Conservation (phyloP, 768 basidiomycete genomes). For the Rhodosporidiobolus odoratus region DNA sequence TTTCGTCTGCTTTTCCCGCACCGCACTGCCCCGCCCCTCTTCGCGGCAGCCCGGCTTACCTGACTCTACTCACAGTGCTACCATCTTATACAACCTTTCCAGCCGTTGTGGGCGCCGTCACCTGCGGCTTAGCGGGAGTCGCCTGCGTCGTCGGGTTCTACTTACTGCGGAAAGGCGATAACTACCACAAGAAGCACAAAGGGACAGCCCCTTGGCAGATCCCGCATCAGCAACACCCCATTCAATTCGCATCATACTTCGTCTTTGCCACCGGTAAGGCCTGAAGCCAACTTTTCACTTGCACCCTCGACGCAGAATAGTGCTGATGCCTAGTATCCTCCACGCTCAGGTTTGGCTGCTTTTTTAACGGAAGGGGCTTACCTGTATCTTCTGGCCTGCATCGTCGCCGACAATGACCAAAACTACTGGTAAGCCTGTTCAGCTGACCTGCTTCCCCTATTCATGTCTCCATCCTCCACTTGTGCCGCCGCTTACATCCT, state of each 20-base stretch:
- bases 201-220: neutral
- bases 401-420: no score
- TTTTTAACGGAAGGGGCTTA: no score
- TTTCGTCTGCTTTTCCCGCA: neutral
- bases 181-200: neutral
- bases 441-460: no score
- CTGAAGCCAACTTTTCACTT: no score
- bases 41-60: neutral
- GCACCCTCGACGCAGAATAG: no score
- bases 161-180: neutral
- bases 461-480: no score
- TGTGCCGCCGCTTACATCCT: no score
- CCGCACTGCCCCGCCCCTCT: neutral
- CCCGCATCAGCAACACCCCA: neutral
- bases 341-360: no score
- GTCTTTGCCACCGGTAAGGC: no score
- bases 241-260: neutral
- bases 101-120: neutral
- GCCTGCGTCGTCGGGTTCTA: neutral
- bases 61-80: neutral
- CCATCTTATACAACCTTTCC: neutral
- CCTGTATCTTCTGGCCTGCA: no score
- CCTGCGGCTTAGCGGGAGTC: neutral
- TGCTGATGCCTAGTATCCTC: no score
- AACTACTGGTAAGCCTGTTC: no score